These are phyloP conservation scores for Bipolaris cookei DNA, from an alignment of 2,329 filamentous ascomycete genomes.

Conservation along the genomic window DNA sequence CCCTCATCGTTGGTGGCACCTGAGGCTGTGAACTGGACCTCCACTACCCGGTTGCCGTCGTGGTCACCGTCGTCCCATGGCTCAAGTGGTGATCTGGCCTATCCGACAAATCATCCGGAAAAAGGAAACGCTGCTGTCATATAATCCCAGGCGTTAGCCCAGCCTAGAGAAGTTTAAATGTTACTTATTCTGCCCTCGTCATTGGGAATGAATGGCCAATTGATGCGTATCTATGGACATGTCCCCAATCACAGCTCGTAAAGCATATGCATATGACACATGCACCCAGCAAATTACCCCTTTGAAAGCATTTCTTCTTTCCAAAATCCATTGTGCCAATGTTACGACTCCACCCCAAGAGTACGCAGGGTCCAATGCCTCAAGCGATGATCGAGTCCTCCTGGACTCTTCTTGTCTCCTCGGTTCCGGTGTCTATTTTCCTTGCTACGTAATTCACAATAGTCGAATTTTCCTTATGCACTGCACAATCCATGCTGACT, in stretches of 20 bases:
- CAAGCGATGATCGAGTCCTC: background rate
- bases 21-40: background rate
- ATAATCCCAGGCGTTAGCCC: background rate
- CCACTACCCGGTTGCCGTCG: background rate
- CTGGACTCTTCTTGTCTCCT: background rate
- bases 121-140: background rate
- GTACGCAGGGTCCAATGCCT: background rate
- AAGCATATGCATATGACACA: background rate
- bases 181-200: background rate
- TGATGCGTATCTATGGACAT: background rate
- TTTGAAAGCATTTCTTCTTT: background rate
- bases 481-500: conserved; percentile 26
- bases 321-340: background rate
- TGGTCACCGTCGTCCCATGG: background rate
- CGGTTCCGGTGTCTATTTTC: too few species aligned
- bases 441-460: too few species aligned
- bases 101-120: background rate
- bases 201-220: background rate
- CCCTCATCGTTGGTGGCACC: background rate
- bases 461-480: background rate
- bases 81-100: background rate
- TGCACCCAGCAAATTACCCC: background rate
- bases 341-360: background rate
- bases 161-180: background rate
- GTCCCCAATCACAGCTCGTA: background rate